These are phyloP conservation scores for Colletotrichum caudatum DNA, from an alignment of 2,329 filamentous ascomycete species.

Conservation along the genomic window DNA sequence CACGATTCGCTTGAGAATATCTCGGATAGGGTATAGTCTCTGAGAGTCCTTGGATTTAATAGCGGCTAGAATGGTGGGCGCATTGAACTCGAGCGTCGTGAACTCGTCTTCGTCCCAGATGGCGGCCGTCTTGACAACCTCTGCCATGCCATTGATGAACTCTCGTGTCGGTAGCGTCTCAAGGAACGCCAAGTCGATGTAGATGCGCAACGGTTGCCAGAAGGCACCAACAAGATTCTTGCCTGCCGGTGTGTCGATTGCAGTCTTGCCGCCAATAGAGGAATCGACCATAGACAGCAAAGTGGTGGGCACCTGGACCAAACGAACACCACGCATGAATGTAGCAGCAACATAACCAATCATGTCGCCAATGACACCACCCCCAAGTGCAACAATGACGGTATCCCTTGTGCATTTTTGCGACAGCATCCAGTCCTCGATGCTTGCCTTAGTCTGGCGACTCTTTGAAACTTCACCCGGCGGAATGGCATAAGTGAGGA, in stretches of 20 bases:
- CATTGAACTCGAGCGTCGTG: conserved; percentile 83
- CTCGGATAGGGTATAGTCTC: conserved; percentile 77
- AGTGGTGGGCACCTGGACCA: conserved; percentile 96
- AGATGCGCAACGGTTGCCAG: conserved; percentile 95
- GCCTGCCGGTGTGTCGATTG: conserved; percentile 94
- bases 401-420: conserved; percentile 95
- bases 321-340: conserved; percentile 97
- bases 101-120: conserved; percentile 96
- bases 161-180: conserved; percentile 91
- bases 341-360: conserved; percentile 97
- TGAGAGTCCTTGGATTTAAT: conserved; percentile 65
- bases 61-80: conserved; percentile 78
- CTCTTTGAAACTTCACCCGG: conserved; percentile 96
- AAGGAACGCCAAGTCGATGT: conserved; percentile 92
- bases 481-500: conserved; percentile 87
- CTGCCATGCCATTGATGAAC: conserved; percentile 98
- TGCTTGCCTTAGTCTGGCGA: conserved; percentile 90
- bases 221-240: conserved; percentile 97
- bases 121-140: conserved; percentile 96
- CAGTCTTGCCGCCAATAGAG: conserved; percentile 97
- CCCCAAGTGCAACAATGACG: conserved; percentile 92
- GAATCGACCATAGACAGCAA: conserved; percentile 98
- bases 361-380: conserved; percentile 97
- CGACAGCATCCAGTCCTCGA: conserved; percentile 96
- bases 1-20: conserved; percentile 82